Percentiles rank a stretch among this genome's conserved stretches.
Conservation (phyloP, 1,139 yeast species). For the Hyphopichia pseudoburtonii region DNA sequence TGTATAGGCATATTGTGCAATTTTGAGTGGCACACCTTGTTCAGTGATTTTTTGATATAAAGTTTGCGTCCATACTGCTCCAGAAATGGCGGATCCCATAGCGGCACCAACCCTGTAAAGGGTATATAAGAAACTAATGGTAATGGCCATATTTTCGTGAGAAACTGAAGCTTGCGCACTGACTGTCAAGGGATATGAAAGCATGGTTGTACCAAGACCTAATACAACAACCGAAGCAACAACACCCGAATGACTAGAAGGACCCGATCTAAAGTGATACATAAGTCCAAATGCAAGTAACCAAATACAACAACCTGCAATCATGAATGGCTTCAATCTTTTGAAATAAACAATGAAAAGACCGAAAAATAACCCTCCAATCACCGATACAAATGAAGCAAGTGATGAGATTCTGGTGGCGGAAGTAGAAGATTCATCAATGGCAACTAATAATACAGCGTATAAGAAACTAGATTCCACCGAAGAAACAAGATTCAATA, state of each 20-base stretch:
- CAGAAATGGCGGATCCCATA: conserved; percentile 35
- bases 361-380: conserved; percentile 35
- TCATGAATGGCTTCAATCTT: conserved; percentile 31
- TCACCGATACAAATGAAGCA: conserved; percentile 32
- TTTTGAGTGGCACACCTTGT: conserved; percentile 11
- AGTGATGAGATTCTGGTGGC: conserved; percentile 37
- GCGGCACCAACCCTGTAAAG: conserved; percentile 38
- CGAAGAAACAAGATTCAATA: conserved; percentile 30
- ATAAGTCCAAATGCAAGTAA: conserved; percentile 35
- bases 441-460: conserved; percentile 35
- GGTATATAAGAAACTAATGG: conserved; percentile 32
- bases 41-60: conserved; percentile 2
- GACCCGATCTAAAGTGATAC: conserved; percentile 32
- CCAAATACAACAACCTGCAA: conserved; percentile 36
- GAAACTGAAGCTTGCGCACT: conserved; percentile 32
- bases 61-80: conserved; percentile 35
- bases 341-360: conserved; percentile 28
- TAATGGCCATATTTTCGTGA: conserved; percentile 41
- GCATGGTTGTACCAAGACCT: conserved; percentile 41
- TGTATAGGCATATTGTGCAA: conserved; percentile 28
- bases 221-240: conserved; percentile 33
- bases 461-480: conserved; percentile 34
- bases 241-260: conserved; percentile 29
- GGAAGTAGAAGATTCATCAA: conserved; percentile 29
- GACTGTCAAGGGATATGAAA: conserved; percentile 34